Conservation (phyloP, 176 grass and related monocot genomes). For the Phragmites australis region DNA sequence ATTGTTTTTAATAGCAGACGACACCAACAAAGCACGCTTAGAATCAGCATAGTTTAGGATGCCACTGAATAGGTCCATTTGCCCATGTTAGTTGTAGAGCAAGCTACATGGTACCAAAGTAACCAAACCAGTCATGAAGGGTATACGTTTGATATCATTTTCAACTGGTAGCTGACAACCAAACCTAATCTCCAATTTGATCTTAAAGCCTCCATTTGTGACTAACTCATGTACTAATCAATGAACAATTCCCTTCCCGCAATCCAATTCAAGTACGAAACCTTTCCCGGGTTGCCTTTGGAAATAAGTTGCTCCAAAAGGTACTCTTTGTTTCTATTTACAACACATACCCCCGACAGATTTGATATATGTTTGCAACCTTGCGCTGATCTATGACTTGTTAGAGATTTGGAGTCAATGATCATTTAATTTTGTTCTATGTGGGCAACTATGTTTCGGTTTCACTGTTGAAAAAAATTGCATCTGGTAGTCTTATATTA, state of each 20-base stretch:
- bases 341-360: background rate
- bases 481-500: background rate
- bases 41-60: background rate
- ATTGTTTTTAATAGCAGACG: background rate
- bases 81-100: background rate
- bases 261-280: background rate
- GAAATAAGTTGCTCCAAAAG: background rate
- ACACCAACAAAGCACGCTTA: background rate
- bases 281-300: background rate
- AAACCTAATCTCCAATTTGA: background rate
- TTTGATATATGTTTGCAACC: background rate
- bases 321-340: background rate
- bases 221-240: background rate
- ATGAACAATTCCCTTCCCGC: background rate
- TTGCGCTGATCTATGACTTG: background rate
- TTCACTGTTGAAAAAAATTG: background rate
- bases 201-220: background rate
- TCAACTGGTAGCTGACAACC: background rate
- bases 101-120: background rate
- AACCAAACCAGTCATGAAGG: background rate
- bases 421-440: constrained; percentile 15
- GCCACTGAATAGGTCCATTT: background rate
- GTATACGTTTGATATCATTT: background rate
- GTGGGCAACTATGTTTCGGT: background rate
- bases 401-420: background rate